Evolutionary conservation across 495 filamentous ascomycete species (phyloP), one percentile per base, ranked within the genome.

Genomic region (Friedmanniomyces endolithicus): DNA sequence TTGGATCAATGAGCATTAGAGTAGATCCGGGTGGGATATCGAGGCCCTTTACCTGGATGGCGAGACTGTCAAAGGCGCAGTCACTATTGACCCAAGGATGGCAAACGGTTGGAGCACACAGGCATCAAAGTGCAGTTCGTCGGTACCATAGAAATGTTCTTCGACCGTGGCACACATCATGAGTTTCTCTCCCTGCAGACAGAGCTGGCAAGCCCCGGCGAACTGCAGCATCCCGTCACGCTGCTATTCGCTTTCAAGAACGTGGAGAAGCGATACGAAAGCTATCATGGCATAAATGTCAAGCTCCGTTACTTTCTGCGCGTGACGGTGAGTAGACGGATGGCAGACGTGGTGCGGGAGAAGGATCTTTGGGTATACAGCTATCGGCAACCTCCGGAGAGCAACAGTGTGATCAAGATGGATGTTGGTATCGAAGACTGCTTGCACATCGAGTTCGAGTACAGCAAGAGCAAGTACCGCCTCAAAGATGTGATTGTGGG

Each of bases 211-310:
- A 88, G 89, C 20, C 92, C 92, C 1, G 94, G 92, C 64, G 92
- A 99, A 71, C 82, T 99, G 51, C 90, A 97, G 61, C 92, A 99
- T 72, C 94, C 92, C 33, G 94, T 97, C 72, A 94, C 89, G 40
- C 96, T 95, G 75, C 87, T 92, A 54, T 99, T 99, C 80, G 95
- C 96, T 73, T 99, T 99, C 80, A 99, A 97, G 72, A 97, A 97
- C 69, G 87, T 99, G 62, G 92, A 99, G 78, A 99, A 99, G 75
- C 89, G 94, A 68, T 99, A 99, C 75, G 92, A 99, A 71, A 95
- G 90, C 56, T 99, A 99, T 77, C 94, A 95, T 72, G 92, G 92
- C 64, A 99, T 99, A 78, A 99, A 99, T 67, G 94, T 97, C 56
- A 89, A 90, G 72, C 80, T 99, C 64, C 88, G 94, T 50, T 99